Percentiles rank a stretch among this genome's conserved stretches.
Conservation (phyloP, 2,329 filamentous ascomycete genomes). For the Coniochaeta pulveracea region DNA sequence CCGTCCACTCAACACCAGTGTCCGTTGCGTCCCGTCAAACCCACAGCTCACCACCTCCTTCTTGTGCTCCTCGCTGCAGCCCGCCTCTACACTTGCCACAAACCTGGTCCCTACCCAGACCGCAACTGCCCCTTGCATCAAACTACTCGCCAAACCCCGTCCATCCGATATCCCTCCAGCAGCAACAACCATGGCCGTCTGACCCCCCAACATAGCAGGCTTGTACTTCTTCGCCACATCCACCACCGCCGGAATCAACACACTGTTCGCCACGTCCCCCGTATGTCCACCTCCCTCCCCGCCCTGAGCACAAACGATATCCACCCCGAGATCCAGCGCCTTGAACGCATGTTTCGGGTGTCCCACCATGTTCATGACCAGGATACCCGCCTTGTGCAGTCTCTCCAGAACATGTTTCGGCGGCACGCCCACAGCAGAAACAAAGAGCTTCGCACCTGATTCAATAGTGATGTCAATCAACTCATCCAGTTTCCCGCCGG, state of each 20-base stretch:
- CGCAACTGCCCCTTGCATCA: conserved; percentile 81
- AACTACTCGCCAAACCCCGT: conserved; percentile 62
- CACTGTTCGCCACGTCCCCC: conserved; percentile 73
- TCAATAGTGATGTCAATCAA: conserved; percentile 78
- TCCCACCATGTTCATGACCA: conserved; percentile 97
- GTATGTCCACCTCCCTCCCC: conserved; percentile 92
- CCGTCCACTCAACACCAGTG: conserved; percentile 70
- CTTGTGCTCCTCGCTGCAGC: conserved; percentile 74
- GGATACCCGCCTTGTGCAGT: conserved; percentile 67
- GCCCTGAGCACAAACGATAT: conserved; percentile 86
- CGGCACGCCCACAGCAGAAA: conserved; percentile 80
- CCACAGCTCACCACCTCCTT: conserved; percentile 67
- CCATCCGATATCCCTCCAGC: conserved; percentile 84
- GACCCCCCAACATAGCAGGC: conserved; percentile 57
- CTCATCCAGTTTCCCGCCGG: conserved; percentile 75
- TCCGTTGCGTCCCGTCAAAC: conserved; percentile 71
- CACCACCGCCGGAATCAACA: conserved; percentile 77
- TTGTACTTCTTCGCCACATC: conserved; percentile 68
- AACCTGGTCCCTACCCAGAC: conserved; percentile 96
- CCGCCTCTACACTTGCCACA: conserved; percentile 72
- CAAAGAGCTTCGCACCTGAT: conserved; percentile 75
- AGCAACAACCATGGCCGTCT: conserved; percentile 62
- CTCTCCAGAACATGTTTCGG: conserved; percentile 60
- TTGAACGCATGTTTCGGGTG: conserved; percentile 86
- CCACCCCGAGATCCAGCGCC: conserved; percentile 74